A percentile compares a stretch with the other conserved stretches of the same genome.
phyloP scores from a whole-genome alignment of 2,329 filamentous ascomycete species.

The Penicillium olsonii region DNA sequence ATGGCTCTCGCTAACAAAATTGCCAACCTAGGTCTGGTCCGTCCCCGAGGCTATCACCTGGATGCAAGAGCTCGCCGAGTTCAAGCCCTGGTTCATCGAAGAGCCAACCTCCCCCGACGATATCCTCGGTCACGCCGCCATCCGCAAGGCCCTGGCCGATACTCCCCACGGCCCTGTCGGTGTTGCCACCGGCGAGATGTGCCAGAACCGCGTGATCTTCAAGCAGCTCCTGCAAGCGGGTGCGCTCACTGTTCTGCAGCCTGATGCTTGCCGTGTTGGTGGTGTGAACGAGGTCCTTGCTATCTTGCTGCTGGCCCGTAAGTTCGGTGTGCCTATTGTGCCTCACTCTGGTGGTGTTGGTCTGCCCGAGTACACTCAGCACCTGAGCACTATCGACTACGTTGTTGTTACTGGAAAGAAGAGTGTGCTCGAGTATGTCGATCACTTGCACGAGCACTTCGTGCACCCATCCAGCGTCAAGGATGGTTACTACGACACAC shows the following conservation, averaged over 20 bases:
- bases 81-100: constrained; percentile 87
- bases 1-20: neutral
- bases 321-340: constrained; percentile 75
- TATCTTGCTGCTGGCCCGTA: constrained; percentile 76
- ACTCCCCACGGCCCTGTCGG: constrained; percentile 64
- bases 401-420: constrained; percentile 80
- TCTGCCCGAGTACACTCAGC: constrained; percentile 90
- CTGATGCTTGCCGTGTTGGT: constrained; percentile 85
- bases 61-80: constrained; percentile 79
- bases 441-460: constrained; percentile 93
- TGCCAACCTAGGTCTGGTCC: constrained; percentile 65
- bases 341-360: constrained; percentile 89
- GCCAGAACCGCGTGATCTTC: constrained; percentile 91
- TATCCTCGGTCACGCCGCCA: constrained; percentile 81
- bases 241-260: constrained; percentile 85
- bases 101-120: constrained; percentile 91
- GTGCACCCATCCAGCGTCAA: constrained; percentile 76
- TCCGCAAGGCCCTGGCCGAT: constrained; percentile 72
- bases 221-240: constrained; percentile 82
- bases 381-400: constrained; percentile 90
- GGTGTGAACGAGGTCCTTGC: constrained; percentile 90
- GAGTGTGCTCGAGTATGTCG: constrained; percentile 85
- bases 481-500: constrained; percentile 86
- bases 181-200: constrained; percentile 92
- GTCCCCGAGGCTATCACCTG: constrained; percentile 86